phyloP scores from a whole-genome alignment of 2,329 filamentous ascomycete species.

The Endocalyx cinctus region DNA sequence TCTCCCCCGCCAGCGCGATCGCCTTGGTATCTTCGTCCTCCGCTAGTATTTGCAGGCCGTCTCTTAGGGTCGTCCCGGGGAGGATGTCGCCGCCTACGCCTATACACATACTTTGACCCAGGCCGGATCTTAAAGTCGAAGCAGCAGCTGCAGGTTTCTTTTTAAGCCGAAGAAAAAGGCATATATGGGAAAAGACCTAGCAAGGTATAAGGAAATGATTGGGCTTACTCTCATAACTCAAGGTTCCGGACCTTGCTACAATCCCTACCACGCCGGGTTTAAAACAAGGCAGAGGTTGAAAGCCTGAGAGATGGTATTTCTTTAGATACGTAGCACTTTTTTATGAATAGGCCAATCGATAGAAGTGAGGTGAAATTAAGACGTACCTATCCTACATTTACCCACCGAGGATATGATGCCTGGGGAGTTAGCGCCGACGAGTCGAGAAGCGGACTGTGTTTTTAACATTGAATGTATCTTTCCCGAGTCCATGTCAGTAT shows the following conservation, averaged over 20 bases:
- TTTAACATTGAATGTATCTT: slow-evolving; percentile 65
- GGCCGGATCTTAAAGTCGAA: slow-evolving; percentile 62
- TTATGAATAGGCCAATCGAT: too few species aligned
- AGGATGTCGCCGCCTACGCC: slow-evolving; percentile 70
- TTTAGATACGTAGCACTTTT: too few species aligned
- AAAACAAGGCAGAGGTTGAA: slow-evolving; percentile 73
- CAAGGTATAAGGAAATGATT: neutral
- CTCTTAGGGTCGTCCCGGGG: slow-evolving; percentile 69
- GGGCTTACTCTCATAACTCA: slow-evolving; percentile 59
- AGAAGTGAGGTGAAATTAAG: neutral
- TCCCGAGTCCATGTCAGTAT: too few species aligned
- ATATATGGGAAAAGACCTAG: neutral
- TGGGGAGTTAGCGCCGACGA: slow-evolving; percentile 69
- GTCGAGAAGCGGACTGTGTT: slow-evolving; percentile 62
- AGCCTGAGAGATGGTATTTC: slow-evolving; percentile 57
- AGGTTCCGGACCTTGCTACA: slow-evolving; percentile 68
- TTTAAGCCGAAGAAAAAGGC: too few species aligned
- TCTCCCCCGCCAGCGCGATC: slow-evolving; percentile 68
- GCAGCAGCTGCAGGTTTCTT: slow-evolving; percentile 61
- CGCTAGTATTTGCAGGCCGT: slow-evolving; percentile 63
- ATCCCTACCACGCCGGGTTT: slow-evolving; percentile 64
- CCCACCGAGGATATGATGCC: slow-evolving; percentile 70
- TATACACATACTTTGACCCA: slow-evolving; percentile 69
- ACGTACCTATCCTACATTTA: slow-evolving; percentile 42
- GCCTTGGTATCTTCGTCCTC: slow-evolving; percentile 64